These are phyloP conservation scores for Diutina siamensis DNA, from an alignment of 1,139 yeast genomes.

Conservation along the genomic window DNA sequence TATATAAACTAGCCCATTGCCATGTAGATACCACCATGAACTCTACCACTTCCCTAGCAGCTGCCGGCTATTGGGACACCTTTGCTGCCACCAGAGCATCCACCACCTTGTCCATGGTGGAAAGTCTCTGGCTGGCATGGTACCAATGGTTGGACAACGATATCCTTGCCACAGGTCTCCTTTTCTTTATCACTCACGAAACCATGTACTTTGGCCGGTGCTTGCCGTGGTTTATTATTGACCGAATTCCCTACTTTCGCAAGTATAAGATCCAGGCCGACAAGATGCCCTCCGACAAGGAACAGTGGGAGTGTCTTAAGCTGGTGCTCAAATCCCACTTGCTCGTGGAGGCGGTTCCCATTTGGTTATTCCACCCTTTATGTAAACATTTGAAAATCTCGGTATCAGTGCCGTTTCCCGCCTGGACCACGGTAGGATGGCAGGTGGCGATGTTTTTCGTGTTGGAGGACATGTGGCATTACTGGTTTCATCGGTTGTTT, in stretches of 20 bases:
- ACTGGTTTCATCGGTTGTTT: conserved; percentile 82
- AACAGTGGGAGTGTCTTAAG: conserved; percentile 87
- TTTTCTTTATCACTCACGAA: conserved; percentile 68
- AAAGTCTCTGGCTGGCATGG: conserved; percentile 69
- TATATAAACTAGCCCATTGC: neutral
- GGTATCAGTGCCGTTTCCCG: conserved; percentile 76
- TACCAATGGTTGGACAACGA: conserved; percentile 67
- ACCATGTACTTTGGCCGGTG: conserved; percentile 75
- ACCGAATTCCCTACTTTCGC: conserved; percentile 62
- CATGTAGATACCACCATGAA: neutral
- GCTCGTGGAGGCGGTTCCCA: conserved; percentile 87
- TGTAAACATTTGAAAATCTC: conserved; percentile 68
- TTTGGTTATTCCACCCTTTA: conserved; percentile 91
- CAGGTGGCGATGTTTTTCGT: conserved; percentile 72
- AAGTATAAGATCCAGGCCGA: conserved; percentile 74
- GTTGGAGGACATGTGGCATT: conserved; percentile 91
- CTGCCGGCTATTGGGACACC: neutral
- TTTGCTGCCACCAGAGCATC: neutral
- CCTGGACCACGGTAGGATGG: conserved; percentile 37
- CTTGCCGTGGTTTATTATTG: conserved; percentile 75
- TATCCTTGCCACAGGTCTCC: conserved; percentile 69
- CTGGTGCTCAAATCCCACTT: conserved; percentile 76
- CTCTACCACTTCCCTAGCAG: neutral
- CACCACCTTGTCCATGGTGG: conserved; percentile 25
- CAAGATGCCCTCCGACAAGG: conserved; percentile 63